phyloP scores from a whole-genome alignment of 169 alveolate genomes.

The Ichthyophthirius multifiliis region DNA sequence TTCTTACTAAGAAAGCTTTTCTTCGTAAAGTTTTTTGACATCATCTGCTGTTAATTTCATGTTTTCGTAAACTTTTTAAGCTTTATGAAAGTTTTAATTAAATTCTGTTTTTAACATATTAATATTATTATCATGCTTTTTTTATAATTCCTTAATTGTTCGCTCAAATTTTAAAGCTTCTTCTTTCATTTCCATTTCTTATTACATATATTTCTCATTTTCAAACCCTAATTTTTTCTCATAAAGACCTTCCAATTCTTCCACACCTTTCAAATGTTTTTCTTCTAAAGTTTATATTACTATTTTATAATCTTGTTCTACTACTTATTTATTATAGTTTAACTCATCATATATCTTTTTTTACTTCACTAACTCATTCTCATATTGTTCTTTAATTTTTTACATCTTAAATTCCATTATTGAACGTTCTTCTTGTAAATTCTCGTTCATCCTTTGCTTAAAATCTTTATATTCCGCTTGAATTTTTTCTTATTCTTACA shows the following conservation, averaged over 20 bases:
- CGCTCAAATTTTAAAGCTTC: conserved; percentile 51
- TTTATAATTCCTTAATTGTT: conserved; percentile 46
- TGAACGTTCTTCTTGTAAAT: conserved; percentile 32
- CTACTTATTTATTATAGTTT: conserved; percentile 38
- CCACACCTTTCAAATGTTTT: conserved; percentile 63
- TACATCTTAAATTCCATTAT: conserved; percentile 41
- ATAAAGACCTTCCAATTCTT: conserved; percentile 64
- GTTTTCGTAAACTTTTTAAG: conserved; percentile 64
- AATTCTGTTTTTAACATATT: conserved; percentile 55
- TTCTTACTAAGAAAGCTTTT: conserved; percentile 69
- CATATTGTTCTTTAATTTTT: conserved; percentile 49
- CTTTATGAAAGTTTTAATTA: conserved; percentile 48
- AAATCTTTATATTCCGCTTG: conserved; percentile 49
- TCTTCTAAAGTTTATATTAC: conserved; percentile 64
- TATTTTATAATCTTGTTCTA: conserved; percentile 60
- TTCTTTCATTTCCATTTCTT: conserved; percentile 61
- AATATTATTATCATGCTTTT: conserved; percentile 57
- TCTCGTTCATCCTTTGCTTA: conserved; percentile 52
- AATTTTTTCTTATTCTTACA: conserved; percentile 43
- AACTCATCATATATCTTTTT: conserved; percentile 58
- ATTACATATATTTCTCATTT: conserved; percentile 54
- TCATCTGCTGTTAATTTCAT: conserved; percentile 65
- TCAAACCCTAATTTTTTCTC: conserved; percentile 74
- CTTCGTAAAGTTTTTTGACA: conserved; percentile 68
- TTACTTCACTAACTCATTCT: conserved; percentile 45